Conservation (phyloP, 164 flowering plant species). For the Aristolochia fimbriata region DNA sequence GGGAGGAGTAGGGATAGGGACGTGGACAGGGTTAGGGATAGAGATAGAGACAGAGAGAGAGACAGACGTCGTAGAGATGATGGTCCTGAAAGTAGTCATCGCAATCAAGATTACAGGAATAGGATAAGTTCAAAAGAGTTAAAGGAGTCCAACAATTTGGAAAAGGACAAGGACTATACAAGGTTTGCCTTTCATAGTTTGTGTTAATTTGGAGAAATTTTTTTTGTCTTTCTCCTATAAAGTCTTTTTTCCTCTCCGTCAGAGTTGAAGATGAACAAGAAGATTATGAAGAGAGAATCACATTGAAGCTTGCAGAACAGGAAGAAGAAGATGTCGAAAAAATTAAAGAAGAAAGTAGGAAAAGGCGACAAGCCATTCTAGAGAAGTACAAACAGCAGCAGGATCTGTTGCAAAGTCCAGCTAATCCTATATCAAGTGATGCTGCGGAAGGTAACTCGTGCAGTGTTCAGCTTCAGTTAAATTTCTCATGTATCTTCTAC, state of each 20-base stretch:
- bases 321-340: conserved; percentile 84
- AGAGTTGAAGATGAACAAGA: conserved; percentile 63
- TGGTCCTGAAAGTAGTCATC: conserved; percentile 11
- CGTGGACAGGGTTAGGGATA: conserved; percentile 21
- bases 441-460: conserved; percentile 29
- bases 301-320: conserved; percentile 55
- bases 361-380: conserved; percentile 71
- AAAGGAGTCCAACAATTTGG: conserved; percentile 13
- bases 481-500: neutral
- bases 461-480: neutral
- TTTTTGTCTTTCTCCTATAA: neutral
- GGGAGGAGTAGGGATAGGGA: conserved; percentile 19
- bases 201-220: neutral
- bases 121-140: conserved; percentile 19
- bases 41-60: conserved; percentile 18
- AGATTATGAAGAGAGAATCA: conserved; percentile 46
- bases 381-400: conserved; percentile 64
- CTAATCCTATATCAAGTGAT: conserved; percentile 16
- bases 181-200: conserved; percentile 23
- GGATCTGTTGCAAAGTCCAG: neutral
- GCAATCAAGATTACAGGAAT: conserved; percentile 17
- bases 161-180: conserved; percentile 9
- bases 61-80: conserved; percentile 7
- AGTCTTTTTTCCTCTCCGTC: conserved; percentile 5
- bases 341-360: conserved; percentile 91